Evolutionary conservation across 495 filamentous ascomycete species (phyloP), one percentile per base, ranked within the genome.

Genomic region (Cercophora samala): DNA sequence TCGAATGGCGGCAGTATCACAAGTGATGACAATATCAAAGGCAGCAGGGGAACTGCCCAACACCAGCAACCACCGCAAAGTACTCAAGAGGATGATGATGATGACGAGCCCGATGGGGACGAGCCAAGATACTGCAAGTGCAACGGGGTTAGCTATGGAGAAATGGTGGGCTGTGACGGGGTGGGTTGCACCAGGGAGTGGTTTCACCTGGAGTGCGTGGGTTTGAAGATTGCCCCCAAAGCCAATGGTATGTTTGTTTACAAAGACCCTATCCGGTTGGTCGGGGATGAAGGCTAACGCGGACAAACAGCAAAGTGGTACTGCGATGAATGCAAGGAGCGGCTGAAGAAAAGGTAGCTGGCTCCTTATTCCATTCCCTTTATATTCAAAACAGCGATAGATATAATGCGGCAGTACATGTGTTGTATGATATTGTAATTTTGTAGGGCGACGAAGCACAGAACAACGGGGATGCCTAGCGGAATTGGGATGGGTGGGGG

Each of bases 101-200:
- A 75, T 42, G 88, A 84, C 5, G 92, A 92, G 29, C 86, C 86
- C 17, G 93, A 93, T 62, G 89, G 86, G 17, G 88, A 92, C 64
- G 95, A 97, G 75, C 91, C 90, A 15, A 82, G 87, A 58, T 99
- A 97, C 77, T 99, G 95, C 77, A 92, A 93, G 77, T 99, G 95
- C 76, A 91, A 97, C 69, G 86, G 89, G 67, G 88, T 97, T 37
- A 95, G 91, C 72, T 99, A 97, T 73, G 95, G 95, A 22, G 91
- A 96, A 79, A 99, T 99, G 95, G 91, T 99, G 18, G 95, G 90
- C n/a, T 99, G 95, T 70, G 95, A 99, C 73, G 91, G 89, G 56
- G 91, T 94, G 61, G 85, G 84, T 25, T 99, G 95, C 79, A 85
- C 88, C 67, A 84, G 87, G 68, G 94, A 98, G 79, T 99, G 95